phyloP scores from a whole-genome alignment of 768 basidiomycete genomes.

The Chalciporus pseudorubinellus region DNA sequence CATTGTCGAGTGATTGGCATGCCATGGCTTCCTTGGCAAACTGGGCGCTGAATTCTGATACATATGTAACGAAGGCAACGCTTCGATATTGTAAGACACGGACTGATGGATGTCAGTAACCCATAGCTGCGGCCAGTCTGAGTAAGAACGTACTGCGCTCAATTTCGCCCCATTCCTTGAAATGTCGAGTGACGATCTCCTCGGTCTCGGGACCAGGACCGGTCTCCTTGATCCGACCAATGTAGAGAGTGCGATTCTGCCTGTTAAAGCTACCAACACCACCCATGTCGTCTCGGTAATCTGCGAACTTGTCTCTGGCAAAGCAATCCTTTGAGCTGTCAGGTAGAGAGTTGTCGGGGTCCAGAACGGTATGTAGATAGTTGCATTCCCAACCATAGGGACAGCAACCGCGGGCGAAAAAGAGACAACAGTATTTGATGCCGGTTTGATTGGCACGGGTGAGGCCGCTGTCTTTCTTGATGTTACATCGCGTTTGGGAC shows the following conservation, averaged over 20 bases:
- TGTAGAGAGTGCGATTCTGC: constrained; percentile 91
- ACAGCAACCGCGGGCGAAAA: constrained; percentile 95
- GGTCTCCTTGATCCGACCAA: constrained; percentile 92
- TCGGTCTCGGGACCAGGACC: constrained; percentile 88
- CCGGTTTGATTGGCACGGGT: constrained; percentile 94
- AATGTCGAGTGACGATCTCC: constrained; percentile 87
- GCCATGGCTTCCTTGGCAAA: constrained; percentile 99
- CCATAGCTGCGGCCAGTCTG: neutral
- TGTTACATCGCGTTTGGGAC: constrained; percentile 87
- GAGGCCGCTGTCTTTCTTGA: constrained; percentile 86
- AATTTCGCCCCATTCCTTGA: constrained; percentile 93
- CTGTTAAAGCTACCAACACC: constrained; percentile 96
- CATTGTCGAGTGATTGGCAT: constrained; percentile 94
- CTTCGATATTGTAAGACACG: constrained; percentile 91
- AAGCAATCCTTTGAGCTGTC: constrained; percentile 97
- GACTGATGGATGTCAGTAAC: constrained; percentile 43
- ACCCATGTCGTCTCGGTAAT: constrained; percentile 99
- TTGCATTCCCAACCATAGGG: constrained; percentile 99
- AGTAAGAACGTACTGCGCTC: constrained; percentile 68
- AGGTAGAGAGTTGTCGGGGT: constrained; percentile 63
- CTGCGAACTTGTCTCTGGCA: constrained; percentile 92
- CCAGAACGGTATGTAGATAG: constrained; percentile 87
- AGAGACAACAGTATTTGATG: constrained; percentile 90
- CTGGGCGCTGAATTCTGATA: constrained; percentile 79
- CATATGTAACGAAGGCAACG: constrained; percentile 96